Evolutionary conservation across 2,329 filamentous ascomycete species (phyloP).

Genomic region (Alternaria solani): DNA sequence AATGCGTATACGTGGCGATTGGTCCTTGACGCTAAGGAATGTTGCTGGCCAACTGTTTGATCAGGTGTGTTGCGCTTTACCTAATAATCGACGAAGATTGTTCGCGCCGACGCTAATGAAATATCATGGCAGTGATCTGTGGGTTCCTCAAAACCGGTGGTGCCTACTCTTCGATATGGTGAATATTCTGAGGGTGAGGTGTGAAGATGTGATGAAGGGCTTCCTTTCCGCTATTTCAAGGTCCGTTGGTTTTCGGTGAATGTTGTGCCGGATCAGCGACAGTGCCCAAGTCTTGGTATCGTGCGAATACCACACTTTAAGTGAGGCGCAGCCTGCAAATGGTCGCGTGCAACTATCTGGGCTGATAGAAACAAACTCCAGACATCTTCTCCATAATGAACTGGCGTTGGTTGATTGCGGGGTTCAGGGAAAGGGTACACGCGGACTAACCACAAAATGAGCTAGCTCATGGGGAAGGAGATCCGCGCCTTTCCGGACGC

Average conservation of each 20-base stretch:
- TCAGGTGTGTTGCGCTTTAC: too few species aligned
- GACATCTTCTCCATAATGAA: not conserved
- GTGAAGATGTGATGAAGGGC: not conserved
- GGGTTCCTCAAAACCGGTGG: fast-evolving
- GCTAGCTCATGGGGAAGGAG: not conserved
- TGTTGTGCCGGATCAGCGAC: not conserved
- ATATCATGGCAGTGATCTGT: too few species aligned
- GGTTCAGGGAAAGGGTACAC: slow-evolving; percentile 2
- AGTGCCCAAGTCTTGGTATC: not conserved
- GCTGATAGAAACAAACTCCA: not conserved
- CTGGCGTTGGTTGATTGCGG: not conserved
- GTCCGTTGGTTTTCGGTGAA: not conserved
- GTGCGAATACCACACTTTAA: not conserved
- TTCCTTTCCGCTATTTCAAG: not conserved
- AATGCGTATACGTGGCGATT: too few species aligned
- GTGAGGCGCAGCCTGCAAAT: not conserved
- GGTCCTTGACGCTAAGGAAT: too few species aligned
- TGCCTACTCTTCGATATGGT: not conserved
- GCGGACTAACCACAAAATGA: not conserved
- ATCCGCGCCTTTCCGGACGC: slow-evolving; percentile 3
- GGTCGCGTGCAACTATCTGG: not conserved
- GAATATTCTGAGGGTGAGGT: not conserved
- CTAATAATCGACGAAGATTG: too few species aligned
- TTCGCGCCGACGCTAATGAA: too few species aligned
- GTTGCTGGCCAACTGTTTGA: too few species aligned